Base-by-base conservation (phyloP, 257 asterid species). In the Solanum pimpinellifolium region DNA sequence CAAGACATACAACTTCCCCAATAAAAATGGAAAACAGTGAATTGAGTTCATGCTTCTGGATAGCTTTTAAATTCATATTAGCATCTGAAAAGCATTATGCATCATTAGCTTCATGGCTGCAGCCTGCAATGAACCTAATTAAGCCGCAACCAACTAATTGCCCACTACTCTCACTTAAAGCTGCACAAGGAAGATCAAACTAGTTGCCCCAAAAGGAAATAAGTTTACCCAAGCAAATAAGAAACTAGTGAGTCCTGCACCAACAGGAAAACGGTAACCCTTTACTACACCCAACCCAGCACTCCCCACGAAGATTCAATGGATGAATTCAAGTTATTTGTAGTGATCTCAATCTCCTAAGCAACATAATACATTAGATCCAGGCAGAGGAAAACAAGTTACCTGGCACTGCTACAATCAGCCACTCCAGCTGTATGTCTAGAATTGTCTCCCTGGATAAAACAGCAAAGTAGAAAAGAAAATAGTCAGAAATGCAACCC, bases 321-420 rank as follows among this genome's bases (percentile, higher is more conserved):
- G 44, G 85, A 81, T 29, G 42, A 4, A 7, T 81, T 29, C 69
- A 49, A 29, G 46, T 81, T 81, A 31, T 29, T 81, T 29, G 44
- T 14, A 47, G 85, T 29, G 29, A 18, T 81, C 4, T 14, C 20
- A 47, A 80, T 52, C 3, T 78, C 42, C 13, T 80, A 80, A 46
- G 84, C 18, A 49, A 49, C 85, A 69, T 47, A 81, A 80, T n/a
- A 81, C 68, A 18, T 18, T 68, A 46, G 65, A 41, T 31, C 47
- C 60, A 39, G 25, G 75, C 68, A 72, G 65, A 73, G 41, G 80
- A 73, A 27, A 73, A 27, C 62, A 83, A 35, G 86, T 84, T 66
- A 87, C 89, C 89, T 56, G 76, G 15, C 84, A 83, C 37, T 69
- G 60, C n/a, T 13, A 12, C 69, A 52, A 83, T 87, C 89, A 69